Evolutionary conservation across 192 early-diverging fungal species (phyloP).

Genomic region (Podila clonocystis): DNA sequence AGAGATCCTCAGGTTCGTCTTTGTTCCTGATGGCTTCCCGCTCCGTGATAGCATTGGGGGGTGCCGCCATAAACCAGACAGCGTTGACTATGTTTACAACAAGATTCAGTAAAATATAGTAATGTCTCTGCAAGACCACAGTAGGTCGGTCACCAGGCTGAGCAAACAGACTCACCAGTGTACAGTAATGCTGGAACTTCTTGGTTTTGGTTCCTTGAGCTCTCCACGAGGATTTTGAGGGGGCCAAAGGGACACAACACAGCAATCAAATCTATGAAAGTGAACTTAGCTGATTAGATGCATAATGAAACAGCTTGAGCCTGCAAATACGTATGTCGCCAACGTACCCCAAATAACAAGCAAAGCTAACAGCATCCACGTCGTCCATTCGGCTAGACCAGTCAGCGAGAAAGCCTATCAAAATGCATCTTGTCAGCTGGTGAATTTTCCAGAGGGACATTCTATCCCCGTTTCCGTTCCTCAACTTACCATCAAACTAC

Average conservation of each 20-base stretch:
- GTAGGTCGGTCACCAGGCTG: too few species aligned
- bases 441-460: neutral
- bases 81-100: slow-evolving; percentile 51
- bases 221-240: slow-evolving; percentile 82
- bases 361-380: slow-evolving; percentile 84
- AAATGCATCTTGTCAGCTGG: neutral
- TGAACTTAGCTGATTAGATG: neutral
- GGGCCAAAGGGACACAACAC: slow-evolving; percentile 93
- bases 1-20: slow-evolving; percentile 6
- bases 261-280: slow-evolving; percentile 77
- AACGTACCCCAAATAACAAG: slow-evolving; percentile 83
- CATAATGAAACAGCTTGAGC: neutral
- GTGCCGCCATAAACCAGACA: slow-evolving; percentile 83
- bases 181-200: slow-evolving; percentile 85
- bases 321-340: neutral
- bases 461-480: neutral
- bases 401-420: slow-evolving; percentile 77
- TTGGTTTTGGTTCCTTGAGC: slow-evolving; percentile 73
- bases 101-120: neutral
- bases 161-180: slow-evolving; percentile 38
- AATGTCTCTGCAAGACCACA: too few species aligned
- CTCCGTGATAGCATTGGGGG: slow-evolving; percentile 43
- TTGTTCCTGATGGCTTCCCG: slow-evolving; percentile 7
- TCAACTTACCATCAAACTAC: slow-evolving; percentile 75
- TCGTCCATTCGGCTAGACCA: slow-evolving; percentile 74